Base-by-base conservation (phyloP, 148 eudicot genomes). In the Rhododendron kiyosumense region DNA sequence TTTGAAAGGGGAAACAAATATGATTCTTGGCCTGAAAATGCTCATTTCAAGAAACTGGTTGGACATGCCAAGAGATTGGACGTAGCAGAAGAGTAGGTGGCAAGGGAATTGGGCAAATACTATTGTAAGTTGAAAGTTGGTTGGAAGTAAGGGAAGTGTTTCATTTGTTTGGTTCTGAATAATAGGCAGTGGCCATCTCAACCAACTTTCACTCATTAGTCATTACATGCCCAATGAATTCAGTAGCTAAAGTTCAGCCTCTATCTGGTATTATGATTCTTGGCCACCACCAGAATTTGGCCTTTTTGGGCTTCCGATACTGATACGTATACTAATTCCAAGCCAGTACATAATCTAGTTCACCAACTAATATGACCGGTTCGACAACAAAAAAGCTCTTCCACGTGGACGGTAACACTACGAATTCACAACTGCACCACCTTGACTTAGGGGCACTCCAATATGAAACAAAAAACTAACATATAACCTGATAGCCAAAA, bases 11-110 rank as follows among this genome's bases (percentile, higher is more conserved):
- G 7, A 41, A 26, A n/a, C 20, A 74, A 36, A 34, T n/a, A 75
- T 74, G 9, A 34, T 36, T 20, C 43, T 26, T 22, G 24, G 28
- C 3, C 22, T 14, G 54, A 67, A 26, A 83, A 65, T 7, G 52
- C 34, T 43, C 85, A 46, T 67, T 65, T 83, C 59, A 83, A 83
- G 85, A 83, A 69, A 36, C 59, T 45, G 85, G 28, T 63, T 63
- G 28, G 28, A 24, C 69, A 63, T 63, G 69, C 30, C 28, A 63
- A 63, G 69, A 63, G 4, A 63, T 20, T 24, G 69, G 28, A n/a
- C n/a, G n/a, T n/a, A n/a, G n/a, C n/a, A n/a, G n/a, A n/a, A n/a
- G n/a, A n/a, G n/a, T n/a, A n/a, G n/a, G n/a, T n/a, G n/a, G n/a
- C n/a, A n/a, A n/a, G n/a, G n/a, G n/a, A n/a, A n/a, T n/a, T n/a